Evolutionary conservation across 805 yeast species (phyloP).

Genomic region (Kluyveromyces lactis): DNA sequence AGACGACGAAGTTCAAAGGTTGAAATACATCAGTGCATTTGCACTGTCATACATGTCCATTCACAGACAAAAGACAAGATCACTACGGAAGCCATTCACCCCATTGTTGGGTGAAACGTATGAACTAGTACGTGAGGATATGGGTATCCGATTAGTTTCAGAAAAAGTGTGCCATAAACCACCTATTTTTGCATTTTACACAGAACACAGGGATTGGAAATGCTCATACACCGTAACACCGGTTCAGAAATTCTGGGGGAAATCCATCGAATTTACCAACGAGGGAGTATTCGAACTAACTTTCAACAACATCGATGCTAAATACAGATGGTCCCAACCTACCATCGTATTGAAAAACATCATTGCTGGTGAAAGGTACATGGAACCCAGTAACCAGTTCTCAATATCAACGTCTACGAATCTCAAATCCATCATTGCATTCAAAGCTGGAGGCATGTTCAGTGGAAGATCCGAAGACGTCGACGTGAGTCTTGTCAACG

Average conservation of each 20-base stretch:
- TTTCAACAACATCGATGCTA: slow-evolving; percentile 54
- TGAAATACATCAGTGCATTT: slow-evolving; percentile 66
- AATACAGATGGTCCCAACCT: slow-evolving; percentile 74
- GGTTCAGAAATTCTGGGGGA: slow-evolving; percentile 90
- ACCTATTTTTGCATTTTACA: slow-evolving; percentile 65
- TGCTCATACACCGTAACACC: slow-evolving; percentile 59
- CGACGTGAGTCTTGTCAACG: slow-evolving; percentile 27
- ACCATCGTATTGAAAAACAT: slow-evolving; percentile 75
- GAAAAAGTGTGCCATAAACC: slow-evolving; percentile 92
- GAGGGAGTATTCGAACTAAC: slow-evolving; percentile 58
- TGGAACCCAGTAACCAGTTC: slow-evolving; percentile 72
- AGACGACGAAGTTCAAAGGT: slow-evolving; percentile 45
- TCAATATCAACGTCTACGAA: slow-evolving; percentile 61
- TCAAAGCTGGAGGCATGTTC: slow-evolving; percentile 76
- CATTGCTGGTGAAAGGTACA: slow-evolving; percentile 90
- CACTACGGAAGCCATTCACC: slow-evolving; percentile 84
- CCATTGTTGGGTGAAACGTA: slow-evolving; percentile 91
- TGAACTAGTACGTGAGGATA: slow-evolving; percentile 80
- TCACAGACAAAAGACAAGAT: slow-evolving; percentile 65
- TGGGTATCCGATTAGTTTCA: slow-evolving; percentile 61
- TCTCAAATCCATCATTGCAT: slow-evolving; percentile 58
- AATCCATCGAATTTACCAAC: slow-evolving; percentile 74
- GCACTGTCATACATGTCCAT: slow-evolving; percentile 69
- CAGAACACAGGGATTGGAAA: slow-evolving; percentile 69
- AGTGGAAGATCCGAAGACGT: slow-evolving; percentile 73